Evolutionary conservation across 2,329 filamentous ascomycete species (phyloP), one percentile per base, ranked within the genome.

Genomic region (Xylaria multiplex): DNA sequence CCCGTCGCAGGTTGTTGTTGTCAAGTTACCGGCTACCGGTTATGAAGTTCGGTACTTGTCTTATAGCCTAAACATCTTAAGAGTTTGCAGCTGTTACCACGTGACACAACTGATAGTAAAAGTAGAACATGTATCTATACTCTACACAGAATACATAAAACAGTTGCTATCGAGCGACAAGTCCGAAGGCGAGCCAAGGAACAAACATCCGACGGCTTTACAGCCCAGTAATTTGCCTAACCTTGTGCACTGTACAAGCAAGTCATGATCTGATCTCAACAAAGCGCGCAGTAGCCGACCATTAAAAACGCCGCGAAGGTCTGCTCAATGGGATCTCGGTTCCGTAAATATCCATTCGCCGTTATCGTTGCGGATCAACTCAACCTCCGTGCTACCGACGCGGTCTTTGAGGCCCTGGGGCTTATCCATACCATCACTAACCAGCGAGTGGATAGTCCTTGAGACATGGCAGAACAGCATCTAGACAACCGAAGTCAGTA

Each of bases 391-490:
- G 7, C 75, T 67, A 2, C 77, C 78, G 9, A 80, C 68, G 2
- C 69, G 69, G n/a, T 77, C 69, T 24, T 78, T 76, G 46, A 80
- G 67, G 0, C 78, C 78, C 27, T 76, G 73, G 2, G 79, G 78
- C 7, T 76, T 65, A 61, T 81, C 75, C 77, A 80, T 79, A 16
- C 72, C 77, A 46, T 77, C 69, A 0, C 65, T 58, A 5, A 79
- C 76, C 13, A 72, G 72, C 2, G 65, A 71, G 19, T 77, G 73
- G 37, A 80, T 78, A 30, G 71, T 71, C 6, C 71, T 69, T 48
- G 80, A 76, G 19, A 81, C 77, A 6, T 74, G 74, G 53, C 76
- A 79, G 58, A 81, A 81, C 8, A 80, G 65, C 78, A 81, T 79
- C 65, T 67, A 9, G 13, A 6, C 5, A 8, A 24, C 30, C 6